Conservation (phyloP, 805 yeast genomes). For the Groenewaldozyma salmanticensis region DNA sequence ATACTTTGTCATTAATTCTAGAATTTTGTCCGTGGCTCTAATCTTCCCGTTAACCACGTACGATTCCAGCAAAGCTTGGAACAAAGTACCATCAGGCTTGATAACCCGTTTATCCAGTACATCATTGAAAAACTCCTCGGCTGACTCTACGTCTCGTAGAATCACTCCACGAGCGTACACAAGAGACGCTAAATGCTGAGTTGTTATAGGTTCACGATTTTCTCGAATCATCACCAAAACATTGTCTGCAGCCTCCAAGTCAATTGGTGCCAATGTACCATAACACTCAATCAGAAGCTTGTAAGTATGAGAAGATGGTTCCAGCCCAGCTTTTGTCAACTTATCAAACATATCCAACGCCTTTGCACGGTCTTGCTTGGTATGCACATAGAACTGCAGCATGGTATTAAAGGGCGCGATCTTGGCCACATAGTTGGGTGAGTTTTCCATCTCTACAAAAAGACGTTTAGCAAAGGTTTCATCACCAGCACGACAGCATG, state of each 20-base stretch:
- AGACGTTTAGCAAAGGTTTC: constrained; percentile 23
- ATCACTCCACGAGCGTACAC: constrained; percentile 31
- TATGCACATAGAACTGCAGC: constrained; percentile 30
- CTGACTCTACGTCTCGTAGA: constrained; percentile 25
- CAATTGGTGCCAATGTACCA: constrained; percentile 24
- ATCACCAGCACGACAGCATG: constrained; percentile 30
- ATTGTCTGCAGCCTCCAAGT: constrained; percentile 27
- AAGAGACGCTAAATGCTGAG: constrained; percentile 31
- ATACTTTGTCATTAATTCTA: constrained; percentile 26
- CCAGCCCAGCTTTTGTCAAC: constrained; percentile 20
- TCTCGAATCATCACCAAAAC: constrained; percentile 26
- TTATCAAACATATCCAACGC: constrained; percentile 26
- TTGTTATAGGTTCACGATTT: constrained; percentile 21
- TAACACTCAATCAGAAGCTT: constrained; percentile 31
- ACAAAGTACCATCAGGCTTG: constrained; percentile 29
- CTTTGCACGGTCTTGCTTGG: constrained; percentile 22
- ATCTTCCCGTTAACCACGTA: constrained; percentile 27
- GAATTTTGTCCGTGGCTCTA: constrained; percentile 23
- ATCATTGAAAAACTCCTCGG: constrained; percentile 27
- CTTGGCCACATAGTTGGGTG: constrained; percentile 22
- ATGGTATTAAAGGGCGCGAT: constrained; percentile 31
- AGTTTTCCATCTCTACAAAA: constrained; percentile 28
- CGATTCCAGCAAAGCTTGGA: constrained; percentile 32
- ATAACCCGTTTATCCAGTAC: constrained; percentile 21
- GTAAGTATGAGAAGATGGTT: constrained; percentile 32